A percentile compares a stretch with the other conserved stretches of the same genome.
phyloP scores from a whole-genome alignment of 306 rosid genomes.

The Castanea mollissima region DNA sequence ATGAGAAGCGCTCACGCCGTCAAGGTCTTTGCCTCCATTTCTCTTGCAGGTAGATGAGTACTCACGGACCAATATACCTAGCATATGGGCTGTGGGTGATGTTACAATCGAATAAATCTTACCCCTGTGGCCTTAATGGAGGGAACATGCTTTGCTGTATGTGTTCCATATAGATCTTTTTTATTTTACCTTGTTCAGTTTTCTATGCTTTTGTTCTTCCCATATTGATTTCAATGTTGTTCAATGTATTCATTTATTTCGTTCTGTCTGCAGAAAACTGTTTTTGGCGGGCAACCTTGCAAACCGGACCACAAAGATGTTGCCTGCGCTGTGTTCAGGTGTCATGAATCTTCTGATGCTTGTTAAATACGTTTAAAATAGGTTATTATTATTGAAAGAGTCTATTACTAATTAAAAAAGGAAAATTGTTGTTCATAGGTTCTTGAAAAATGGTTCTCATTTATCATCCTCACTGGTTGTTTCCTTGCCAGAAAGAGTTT shows the following conservation, averaged over 20 bases:
- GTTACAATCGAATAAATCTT: slow-evolving; percentile 84
- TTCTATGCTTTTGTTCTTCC: neutral
- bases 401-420: neutral
- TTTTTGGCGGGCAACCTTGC: slow-evolving; percentile 67
- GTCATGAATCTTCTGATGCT: neutral
- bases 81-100: slow-evolving; percentile 97
- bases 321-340: slow-evolving; percentile 58
- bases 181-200: neutral
- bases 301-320: slow-evolving; percentile 67
- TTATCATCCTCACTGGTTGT: neutral
- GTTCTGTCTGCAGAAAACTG: slow-evolving; percentile 63
- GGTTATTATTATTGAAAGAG: neutral
- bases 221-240: neutral
- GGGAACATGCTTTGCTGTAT: slow-evolving; percentile 78
- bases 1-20: neutral
- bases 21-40: slow-evolving; percentile 5
- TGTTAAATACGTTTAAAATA: neutral
- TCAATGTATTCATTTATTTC: slow-evolving; percentile 18
- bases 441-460: neutral
- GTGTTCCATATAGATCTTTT: slow-evolving; percentile 29
- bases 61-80: slow-evolving; percentile 72
- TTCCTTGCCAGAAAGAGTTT: neutral
- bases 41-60: slow-evolving; percentile 71
- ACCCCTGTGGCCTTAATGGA: slow-evolving; percentile 98
- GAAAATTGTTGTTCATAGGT: neutral